Base-by-base conservation (phyloP, 345 rosid species). In the Carallia brachiata region DNA sequence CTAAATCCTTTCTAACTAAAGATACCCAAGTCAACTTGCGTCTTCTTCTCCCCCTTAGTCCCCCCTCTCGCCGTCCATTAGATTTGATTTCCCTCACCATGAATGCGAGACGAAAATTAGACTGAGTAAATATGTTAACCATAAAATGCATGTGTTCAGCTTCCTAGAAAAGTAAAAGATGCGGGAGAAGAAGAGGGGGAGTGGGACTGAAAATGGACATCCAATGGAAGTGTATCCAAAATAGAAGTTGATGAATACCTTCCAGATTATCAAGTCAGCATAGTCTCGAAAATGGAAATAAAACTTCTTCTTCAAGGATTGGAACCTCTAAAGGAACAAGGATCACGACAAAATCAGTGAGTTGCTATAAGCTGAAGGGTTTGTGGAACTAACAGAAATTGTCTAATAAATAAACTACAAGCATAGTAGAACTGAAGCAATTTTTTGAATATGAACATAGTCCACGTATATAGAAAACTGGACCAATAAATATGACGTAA, bases 231-330 rank as follows among this genome's bases (percentile, higher is more conserved):
- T 19, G 27, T 19, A 30, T 27, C 28, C 28, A 52, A 69, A n/a
- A 52, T 5, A 28, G 52, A 40, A 28, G 48, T 55, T 58, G 68
- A 30, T 57, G 77, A 13, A 17, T 76, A 94, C 98, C 98, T 90
- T 92, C 95, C 87, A 92, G 63, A 95, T 95, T 74, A 89, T 88
- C 86, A 95, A 86, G 79, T 95, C 90, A 50, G 84, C 92, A 79
- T 92, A 95, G 81, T 95, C 94, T 84, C 88, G 98, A 81, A 90
- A 95, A 80, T 84, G 94, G 80, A 85, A 95, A 87, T 84, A 90
- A 83, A 95, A 95, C 73, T 90, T 92, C 86, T 94, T 91, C 92
- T 90, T 92, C 80, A 92, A 74, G 81, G 78, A 62, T 73, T 95
- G 97, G 65, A 85, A 85, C 74, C 94, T 86, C 98, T 92, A 80